These are phyloP conservation scores for Thielaviopsis musarum DNA, from an alignment of 2,329 filamentous ascomycete genomes.

Conservation along the genomic window DNA sequence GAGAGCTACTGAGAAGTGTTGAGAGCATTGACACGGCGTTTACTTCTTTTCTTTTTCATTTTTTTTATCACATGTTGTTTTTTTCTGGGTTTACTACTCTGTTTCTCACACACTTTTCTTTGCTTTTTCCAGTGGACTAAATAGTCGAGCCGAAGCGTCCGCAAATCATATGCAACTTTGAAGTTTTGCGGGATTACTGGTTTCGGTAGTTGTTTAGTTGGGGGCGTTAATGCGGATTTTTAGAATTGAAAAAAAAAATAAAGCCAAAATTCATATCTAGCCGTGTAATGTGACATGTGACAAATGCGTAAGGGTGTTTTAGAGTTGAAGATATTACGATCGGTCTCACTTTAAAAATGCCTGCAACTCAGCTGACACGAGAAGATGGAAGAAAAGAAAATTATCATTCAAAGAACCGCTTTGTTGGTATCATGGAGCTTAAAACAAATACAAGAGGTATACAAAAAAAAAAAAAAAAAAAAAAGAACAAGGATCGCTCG, in stretches of 20 bases:
- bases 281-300: too few species aligned
- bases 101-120: neutral
- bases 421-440: neutral
- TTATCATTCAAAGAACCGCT: neutral
- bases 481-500: neutral
- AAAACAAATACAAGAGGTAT: slow-evolving; percentile 2
- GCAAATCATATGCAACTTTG: neutral
- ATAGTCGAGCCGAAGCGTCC: neutral
- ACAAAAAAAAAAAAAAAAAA: neutral
- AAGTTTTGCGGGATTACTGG: too few species aligned
- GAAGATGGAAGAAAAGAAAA: neutral
- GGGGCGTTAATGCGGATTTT: too few species aligned
- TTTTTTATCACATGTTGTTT: slow-evolving; percentile 7
- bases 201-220: too few species aligned
- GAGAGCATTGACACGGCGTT: slow-evolving; percentile 10
- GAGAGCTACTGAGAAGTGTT: neutral
- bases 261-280: too few species aligned
- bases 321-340: too few species aligned
- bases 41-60: slow-evolving; percentile 1
- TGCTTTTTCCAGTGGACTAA: neutral
- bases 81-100: slow-evolving; percentile 1
- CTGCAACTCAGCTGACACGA: neutral
- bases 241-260: too few species aligned
- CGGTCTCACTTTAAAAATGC: too few species aligned
- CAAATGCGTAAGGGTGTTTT: too few species aligned